A percentile compares a stretch with the other conserved stretches of the same genome.
Evolutionary conservation across 345 rosid species (phyloP).

Genomic region (Lepidium sativum): DNA sequence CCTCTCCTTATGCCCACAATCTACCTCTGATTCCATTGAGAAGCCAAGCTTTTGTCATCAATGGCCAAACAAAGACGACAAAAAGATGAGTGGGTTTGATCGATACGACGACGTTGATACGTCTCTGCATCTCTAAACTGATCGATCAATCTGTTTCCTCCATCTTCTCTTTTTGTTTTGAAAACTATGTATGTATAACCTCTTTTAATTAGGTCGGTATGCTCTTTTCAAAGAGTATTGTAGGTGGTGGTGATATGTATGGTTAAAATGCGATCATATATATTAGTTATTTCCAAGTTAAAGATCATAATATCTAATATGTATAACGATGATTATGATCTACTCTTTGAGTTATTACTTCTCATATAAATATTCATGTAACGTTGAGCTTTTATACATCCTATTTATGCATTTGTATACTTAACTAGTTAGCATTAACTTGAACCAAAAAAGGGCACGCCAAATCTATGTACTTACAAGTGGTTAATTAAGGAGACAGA

Average conservation of each 20-base stretch:
- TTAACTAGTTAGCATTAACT: not conserved
- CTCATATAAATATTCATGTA: not conserved
- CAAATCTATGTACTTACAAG: not conserved
- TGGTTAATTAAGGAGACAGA: not conserved
- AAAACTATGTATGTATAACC: slow-evolving; percentile 20
- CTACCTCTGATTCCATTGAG: slow-evolving; percentile 8
- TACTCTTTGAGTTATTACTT: not conserved
- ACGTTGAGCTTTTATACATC: not conserved
- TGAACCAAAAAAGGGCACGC: not conserved
- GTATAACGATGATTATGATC: not conserved
- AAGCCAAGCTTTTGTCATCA: slow-evolving; percentile 27
- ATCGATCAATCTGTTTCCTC: not conserved
- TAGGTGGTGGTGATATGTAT: slow-evolving; percentile 18
- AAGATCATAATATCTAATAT: not conserved
- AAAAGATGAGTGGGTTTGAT: slow-evolving; percentile 22
- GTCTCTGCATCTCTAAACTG: slow-evolving; percentile 57
- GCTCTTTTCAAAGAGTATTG: slow-evolving; percentile 7
- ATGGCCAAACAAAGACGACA: slow-evolving; percentile 24
- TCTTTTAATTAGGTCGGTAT: slow-evolving; percentile 9
- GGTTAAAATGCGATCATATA: slow-evolving; percentile 20
- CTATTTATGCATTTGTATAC: not conserved
- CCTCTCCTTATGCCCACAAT: slow-evolving; percentile 14
- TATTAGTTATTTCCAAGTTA: slow-evolving; percentile 2
- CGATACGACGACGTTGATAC: slow-evolving; percentile 50
- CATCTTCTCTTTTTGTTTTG: not conserved